Evolutionary conservation across 1,284 basidiomycete genomes (phyloP).

Genomic region (Tetrapyrgos nigripes): DNA sequence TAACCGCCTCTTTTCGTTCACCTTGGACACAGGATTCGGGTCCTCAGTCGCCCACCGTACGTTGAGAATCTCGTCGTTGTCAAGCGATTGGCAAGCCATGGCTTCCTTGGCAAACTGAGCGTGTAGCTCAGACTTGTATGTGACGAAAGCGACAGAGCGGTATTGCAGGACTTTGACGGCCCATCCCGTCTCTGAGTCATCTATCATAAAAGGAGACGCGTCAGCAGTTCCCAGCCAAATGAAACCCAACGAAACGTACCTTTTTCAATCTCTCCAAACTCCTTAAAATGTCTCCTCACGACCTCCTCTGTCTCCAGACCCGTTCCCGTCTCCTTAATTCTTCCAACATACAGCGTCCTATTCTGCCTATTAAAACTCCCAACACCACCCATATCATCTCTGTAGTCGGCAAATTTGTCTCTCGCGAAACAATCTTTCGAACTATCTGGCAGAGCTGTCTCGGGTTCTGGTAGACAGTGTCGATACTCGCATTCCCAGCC

Average conservation of each 20-base stretch:
- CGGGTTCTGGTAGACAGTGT: slow-evolving; percentile 84
- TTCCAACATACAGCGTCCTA: slow-evolving; percentile 93
- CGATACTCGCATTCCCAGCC: slow-evolving; percentile 97
- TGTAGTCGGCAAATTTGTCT: slow-evolving; percentile 96
- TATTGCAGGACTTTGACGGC: slow-evolving; percentile 91
- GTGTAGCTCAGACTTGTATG: slow-evolving; percentile 85
- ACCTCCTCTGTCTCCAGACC: slow-evolving; percentile 91
- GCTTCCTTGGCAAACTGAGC: slow-evolving; percentile 99
- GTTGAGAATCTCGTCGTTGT: slow-evolving; percentile 98
- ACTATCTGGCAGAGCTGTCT: slow-evolving; percentile 80
- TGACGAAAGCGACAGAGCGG: slow-evolving; percentile 97
- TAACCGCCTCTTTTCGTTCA: slow-evolving; percentile 82
- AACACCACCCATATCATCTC: slow-evolving; percentile 99
- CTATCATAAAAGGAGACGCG: slow-evolving; percentile 22
- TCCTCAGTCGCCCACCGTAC: slow-evolving; percentile 98
- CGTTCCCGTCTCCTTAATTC: slow-evolving; percentile 90
- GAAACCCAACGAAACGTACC: slow-evolving; percentile 60
- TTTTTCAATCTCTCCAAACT: slow-evolving; percentile 96
- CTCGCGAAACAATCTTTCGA: slow-evolving; percentile 97
- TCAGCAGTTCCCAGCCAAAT: neutral
- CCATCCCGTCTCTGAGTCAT: slow-evolving; percentile 36
- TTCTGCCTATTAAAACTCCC: slow-evolving; percentile 96
- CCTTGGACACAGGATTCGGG: slow-evolving; percentile 89
- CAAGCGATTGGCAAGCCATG: slow-evolving; percentile 98
- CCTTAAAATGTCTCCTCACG: slow-evolving; percentile 90